Evolutionary conservation across 1,284 basidiomycete species (phyloP), one percentile per base, ranked within the genome.

Genomic region (Moesziomyces globuligerus): DNA sequence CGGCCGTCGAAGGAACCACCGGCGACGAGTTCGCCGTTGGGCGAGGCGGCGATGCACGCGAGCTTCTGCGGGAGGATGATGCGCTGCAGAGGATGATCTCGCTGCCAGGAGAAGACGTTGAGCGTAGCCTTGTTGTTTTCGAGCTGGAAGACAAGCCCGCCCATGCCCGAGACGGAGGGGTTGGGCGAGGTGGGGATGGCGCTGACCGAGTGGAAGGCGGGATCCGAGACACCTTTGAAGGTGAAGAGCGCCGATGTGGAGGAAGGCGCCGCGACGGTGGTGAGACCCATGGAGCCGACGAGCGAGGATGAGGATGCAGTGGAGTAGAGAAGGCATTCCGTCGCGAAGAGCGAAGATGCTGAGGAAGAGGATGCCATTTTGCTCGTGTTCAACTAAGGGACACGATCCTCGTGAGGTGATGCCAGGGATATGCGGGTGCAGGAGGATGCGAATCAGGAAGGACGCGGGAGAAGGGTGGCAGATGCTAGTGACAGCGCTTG

Each of bases 61-160:
- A 97, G 84, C 78, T 91, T 92, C 82, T 97, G 93, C 0, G 95
- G 93, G 0, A 97, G 85, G 17, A 97, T 90, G 41, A 95, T 87
- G 82, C 94, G 93, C 48, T 91, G 83, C 45, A 89, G 87, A 3
- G 74, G 74, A 43, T 78, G 75, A 28, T 78, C 75, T 84, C 91
- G 92, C 86, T 93, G 92, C 79, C 91, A 93, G 71, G 87, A 88
- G 74, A 91, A 93, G 28, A 91, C 88, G 72, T 91, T 89, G 72
- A 93, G 76, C 43, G 92, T 87, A 0, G 90, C 87, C 81, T 92
- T 93, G 77, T 92, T 90, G 41, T 87, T 86, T 77, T 93, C 91
- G 17, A 89, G 87, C 48, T 90, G 87, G 20, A 92, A 85, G 62
- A 92, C 86, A 65, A 91, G 85, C 1, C 91, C 91, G 40, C 91